Evolutionary conservation across 2,329 filamentous ascomycete species (phyloP).

Genomic region (Calonectria montana): DNA sequence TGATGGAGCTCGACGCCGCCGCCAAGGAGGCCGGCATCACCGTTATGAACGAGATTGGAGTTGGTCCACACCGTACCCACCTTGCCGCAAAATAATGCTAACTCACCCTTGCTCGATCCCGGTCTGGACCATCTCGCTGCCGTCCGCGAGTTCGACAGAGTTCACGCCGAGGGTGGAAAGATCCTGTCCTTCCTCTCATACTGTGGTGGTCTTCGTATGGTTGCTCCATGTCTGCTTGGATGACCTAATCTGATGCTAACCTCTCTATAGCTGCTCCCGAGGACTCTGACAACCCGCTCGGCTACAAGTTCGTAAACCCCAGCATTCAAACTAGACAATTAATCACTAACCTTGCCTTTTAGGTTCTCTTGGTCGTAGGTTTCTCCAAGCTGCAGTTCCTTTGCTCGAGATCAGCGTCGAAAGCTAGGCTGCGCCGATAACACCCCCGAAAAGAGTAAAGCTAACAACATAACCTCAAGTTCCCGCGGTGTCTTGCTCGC

Average conservation of each 20-base stretch:
- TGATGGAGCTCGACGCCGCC: slow-evolving; percentile 86
- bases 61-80: slow-evolving; percentile 48
- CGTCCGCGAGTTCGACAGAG: slow-evolving; percentile 86
- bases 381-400: neutral
- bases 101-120: slow-evolving; percentile 33
- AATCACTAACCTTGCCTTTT: neutral
- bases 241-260: neutral
- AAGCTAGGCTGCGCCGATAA: neutral
- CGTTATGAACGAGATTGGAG: slow-evolving; percentile 96
- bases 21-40: slow-evolving; percentile 93
- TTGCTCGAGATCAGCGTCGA: neutral
- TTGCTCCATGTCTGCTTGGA: neutral
- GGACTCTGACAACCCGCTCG: slow-evolving; percentile 86
- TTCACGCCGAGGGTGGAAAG: slow-evolving; percentile 90
- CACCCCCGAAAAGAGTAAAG: neutral
- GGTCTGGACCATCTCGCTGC: slow-evolving; percentile 68
- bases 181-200: slow-evolving; percentile 84
- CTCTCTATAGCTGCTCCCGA: slow-evolving; percentile 57
- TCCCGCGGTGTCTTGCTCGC: slow-evolving; percentile 89
- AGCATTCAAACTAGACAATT: neutral
- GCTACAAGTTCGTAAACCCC: slow-evolving; percentile 73
- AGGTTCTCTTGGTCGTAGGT: slow-evolving; percentile 34
- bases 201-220: slow-evolving; percentile 79
- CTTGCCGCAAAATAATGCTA: neutral
- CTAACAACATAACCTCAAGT: neutral